A percentile compares a stretch with the other conserved stretches of the same genome.
These are phyloP conservation scores for Neurospora tetrasperma DNA, from an alignment of 495 filamentous ascomycete species.

Conservation along the genomic window DNA sequence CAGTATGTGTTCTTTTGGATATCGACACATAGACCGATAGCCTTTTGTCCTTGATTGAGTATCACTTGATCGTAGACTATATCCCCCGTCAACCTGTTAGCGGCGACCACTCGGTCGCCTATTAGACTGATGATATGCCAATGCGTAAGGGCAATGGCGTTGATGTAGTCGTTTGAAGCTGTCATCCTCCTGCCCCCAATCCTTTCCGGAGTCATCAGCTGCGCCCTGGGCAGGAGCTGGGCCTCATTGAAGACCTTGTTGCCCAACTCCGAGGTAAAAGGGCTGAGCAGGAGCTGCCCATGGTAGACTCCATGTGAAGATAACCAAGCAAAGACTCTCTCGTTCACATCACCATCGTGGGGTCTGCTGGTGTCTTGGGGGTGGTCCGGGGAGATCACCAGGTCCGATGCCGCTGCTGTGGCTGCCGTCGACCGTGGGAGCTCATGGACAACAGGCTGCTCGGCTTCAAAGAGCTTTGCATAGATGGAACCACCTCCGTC, in stretches of 20 bases:
- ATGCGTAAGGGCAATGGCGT: slow-evolving; percentile 76
- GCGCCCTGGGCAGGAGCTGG: slow-evolving; percentile 61
- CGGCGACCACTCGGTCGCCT: slow-evolving; percentile 67
- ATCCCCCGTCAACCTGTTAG: slow-evolving; percentile 75
- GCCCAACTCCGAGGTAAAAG: slow-evolving; percentile 47
- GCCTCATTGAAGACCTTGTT: slow-evolving; percentile 56
- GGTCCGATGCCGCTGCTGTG: slow-evolving; percentile 47
- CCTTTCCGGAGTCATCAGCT: slow-evolving; percentile 53
- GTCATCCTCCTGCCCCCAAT: slow-evolving; percentile 48
- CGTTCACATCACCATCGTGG: slow-evolving; percentile 33
- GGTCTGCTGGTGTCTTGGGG: slow-evolving; percentile 39
- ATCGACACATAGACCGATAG: slow-evolving; percentile 74
- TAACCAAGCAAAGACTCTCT: slow-evolving; percentile 84
- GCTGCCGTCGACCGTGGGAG: slow-evolving; percentile 42
- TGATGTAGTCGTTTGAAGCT: slow-evolving; percentile 56
- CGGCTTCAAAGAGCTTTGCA: slow-evolving; percentile 75
- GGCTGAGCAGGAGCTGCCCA: slow-evolving; percentile 54
- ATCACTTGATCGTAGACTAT: slow-evolving; percentile 79
- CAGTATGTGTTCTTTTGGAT: slow-evolving; percentile 91
- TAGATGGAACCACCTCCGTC: slow-evolving; percentile 79
- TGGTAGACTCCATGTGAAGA: slow-evolving; percentile 79
- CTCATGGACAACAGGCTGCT: slow-evolving; percentile 66
- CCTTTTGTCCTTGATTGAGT: slow-evolving; percentile 67
- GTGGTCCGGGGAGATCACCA: slow-evolving; percentile 68
- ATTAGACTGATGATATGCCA: slow-evolving; percentile 87